phyloP scores from a whole-genome alignment of 2,329 filamentous ascomycete species.

The Lasiodiplodia hormozganensis region DNA sequence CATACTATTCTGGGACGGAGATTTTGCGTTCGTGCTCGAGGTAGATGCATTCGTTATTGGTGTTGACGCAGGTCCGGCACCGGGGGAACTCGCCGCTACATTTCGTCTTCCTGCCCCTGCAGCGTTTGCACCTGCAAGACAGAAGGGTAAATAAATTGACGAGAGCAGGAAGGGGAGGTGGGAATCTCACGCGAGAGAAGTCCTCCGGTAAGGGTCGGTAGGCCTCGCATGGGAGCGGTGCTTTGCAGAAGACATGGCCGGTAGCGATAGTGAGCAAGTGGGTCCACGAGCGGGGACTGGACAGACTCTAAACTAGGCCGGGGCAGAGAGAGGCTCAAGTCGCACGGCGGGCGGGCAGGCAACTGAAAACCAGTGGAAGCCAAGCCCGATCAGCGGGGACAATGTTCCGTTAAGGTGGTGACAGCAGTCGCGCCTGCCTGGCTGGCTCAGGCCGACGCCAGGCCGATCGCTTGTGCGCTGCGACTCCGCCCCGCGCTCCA shows the following conservation, averaged over 20 bases:
- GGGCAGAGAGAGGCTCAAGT: slow-evolving; percentile 4
- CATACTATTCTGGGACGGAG: slow-evolving; percentile 34
- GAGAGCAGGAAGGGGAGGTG: neutral
- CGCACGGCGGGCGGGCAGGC: slow-evolving; percentile 1
- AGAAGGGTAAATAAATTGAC: neutral
- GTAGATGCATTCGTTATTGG: slow-evolving; percentile 33
- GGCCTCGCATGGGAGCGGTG: neutral
- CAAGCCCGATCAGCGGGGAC: slow-evolving; percentile 16
- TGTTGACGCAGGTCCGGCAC: slow-evolving; percentile 33
- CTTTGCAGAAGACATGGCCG: slow-evolving; percentile 23
- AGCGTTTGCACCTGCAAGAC: slow-evolving; percentile 34
- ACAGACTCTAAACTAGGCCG: slow-evolving; percentile 10
- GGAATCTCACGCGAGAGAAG: slow-evolving; percentile 26
- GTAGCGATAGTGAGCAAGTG: neutral
- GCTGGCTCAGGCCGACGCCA: slow-evolving; percentile 4
- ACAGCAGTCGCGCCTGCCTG: neutral
- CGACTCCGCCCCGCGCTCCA: slow-evolving; percentile 11
- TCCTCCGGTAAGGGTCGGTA: slow-evolving; percentile 26
- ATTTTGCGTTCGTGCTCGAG: slow-evolving; percentile 34
- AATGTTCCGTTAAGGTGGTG: neutral
- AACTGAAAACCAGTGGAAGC: slow-evolving; percentile 6
- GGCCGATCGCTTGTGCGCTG: neutral
- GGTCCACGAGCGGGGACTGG: slow-evolving; percentile 18
- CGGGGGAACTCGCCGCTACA: slow-evolving; percentile 32
- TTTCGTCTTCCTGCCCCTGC: slow-evolving; percentile 36